Evolutionary conservation across 345 rosid genomes (phyloP), one percentile per base, ranked within the genome.

Genomic region (Trapa bicornis): DNA sequence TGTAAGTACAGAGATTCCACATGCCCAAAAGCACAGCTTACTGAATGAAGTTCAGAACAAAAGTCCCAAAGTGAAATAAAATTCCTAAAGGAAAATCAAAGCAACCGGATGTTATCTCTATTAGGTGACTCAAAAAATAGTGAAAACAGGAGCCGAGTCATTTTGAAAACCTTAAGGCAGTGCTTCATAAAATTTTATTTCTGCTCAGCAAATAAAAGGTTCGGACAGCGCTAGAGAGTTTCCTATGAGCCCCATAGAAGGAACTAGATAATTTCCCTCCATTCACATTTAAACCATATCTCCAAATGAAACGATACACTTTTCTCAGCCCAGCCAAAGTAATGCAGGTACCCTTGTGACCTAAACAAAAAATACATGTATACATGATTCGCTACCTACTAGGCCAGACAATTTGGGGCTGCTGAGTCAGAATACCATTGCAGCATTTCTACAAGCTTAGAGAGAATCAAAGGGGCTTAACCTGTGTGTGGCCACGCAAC

Each of bases 401-500:
- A 45, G 48, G 48, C 48, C 11, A 45, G 29, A 11, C 1, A 45
- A 45, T 45, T 45, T 54, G 60, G 60, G 35, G 2, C 29, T 1
- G 35, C 32, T 35, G 38, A 29, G 2, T 58, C 63, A 3, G 16
- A 58, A 35, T 8, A 58, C 38, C 2, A 1, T 8, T 58, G 38
- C 15, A 32, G 15, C 63, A 35, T 58, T 32, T 58, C 63, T 29
- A 32, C 37, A 33, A 32, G 33, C 63, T 22, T 33, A 58, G 0
- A 58, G 3, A 58, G 63, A 16, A 12, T 42, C 38, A 67, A 37
- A 54, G 36, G 29, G 56, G 14, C 60, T 33, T 64, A 32, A 93
- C 98, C 97, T 90, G 89, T 47, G 85, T 75, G 68, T 91, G 97
- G 33, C 94, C 92, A 3, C 91, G 84, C 70, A 94, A 80, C 79